These are phyloP conservation scores for Xylariaceae sp. DNA, from an alignment of 2,329 filamentous ascomycete species.

Conservation along the genomic window DNA sequence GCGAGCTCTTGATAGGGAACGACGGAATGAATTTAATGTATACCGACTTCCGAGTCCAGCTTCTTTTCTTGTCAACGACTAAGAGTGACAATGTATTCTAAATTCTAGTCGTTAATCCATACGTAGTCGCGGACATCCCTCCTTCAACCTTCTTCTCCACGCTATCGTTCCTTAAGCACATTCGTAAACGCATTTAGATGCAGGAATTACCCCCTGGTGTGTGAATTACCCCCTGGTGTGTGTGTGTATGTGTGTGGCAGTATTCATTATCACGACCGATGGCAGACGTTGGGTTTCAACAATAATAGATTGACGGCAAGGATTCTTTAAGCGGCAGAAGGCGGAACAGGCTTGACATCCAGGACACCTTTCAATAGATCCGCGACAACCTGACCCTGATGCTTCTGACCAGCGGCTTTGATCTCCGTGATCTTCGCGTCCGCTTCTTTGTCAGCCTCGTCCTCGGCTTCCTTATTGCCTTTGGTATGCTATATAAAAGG, in stretches of 20 bases:
- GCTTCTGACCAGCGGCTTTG: conserved; percentile 70
- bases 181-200: neutral
- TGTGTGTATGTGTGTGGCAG: neutral
- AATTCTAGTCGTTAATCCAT: conserved; percentile 5
- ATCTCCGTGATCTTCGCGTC: conserved; percentile 80
- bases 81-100: neutral
- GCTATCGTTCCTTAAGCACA: neutral
- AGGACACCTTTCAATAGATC: conserved; percentile 81
- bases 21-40: conserved; percentile 19
- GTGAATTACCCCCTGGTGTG: neutral
- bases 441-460: conserved; percentile 73
- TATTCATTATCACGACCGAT: neutral
- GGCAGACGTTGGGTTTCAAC: neutral
- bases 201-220: neutral
- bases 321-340: conserved; percentile 28
- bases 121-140: neutral
- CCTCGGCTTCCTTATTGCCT: conserved; percentile 76
- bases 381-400: conserved; percentile 71
- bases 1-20: conserved; percentile 16
- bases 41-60: conserved; percentile 14
- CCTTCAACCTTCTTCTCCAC: neutral
- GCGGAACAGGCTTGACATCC: conserved; percentile 67
- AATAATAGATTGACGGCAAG: neutral
- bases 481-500: conserved; percentile 65
- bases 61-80: conserved; percentile 4